Base-by-base conservation (phyloP, 129 eudicot genomes). In the Oenanthe sinensis region DNA sequence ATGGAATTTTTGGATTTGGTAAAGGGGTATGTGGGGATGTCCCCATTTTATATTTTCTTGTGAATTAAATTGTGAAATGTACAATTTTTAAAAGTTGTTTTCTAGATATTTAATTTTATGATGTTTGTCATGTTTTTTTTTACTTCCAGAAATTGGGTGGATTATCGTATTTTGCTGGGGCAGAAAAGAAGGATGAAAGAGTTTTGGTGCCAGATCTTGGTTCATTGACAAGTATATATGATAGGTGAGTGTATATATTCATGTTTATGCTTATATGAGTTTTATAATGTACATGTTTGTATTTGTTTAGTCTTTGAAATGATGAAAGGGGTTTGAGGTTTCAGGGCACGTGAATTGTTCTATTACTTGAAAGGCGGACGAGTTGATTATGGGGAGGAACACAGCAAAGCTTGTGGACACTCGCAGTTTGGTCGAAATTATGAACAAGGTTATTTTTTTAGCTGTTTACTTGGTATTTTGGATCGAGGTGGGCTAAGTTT, bases 1-100 rank as follows among this genome's bases (percentile, higher is more conserved):
- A 95, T 88, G 97, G 98, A 17, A 95, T 91, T n/a, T 95, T 95
- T 80, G 98, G 98, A 20, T 95, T 95, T 83, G 98, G 98, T 19
- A 92, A 95, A 91, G 98, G 98, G 96, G 97, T 91, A 87, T 78
- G 85, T 44, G 26, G 11, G 7, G 43, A 48, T 40, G 65, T 44
- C 48, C 42, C 39, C 8, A 2, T 55, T 79, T 42, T 37, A 16
- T 16, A 40, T 60, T 43, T 37, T 55, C 5, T 62, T 16, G 2
- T 15, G 55, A 28, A 44, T n/a, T n/a, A 13, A 62, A 8, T 62
- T 4, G 63, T 58, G 14, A 14, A 71, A n/a, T 54, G 20, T 58
- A 13, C 33, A 3, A 3, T 3, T 28, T 76, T 70, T 5, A 3
- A 6, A 30, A n/a, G 17, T 65, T 10, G 20, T 14, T 77, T 39